Base-by-base conservation (phyloP, 23 red algal genomes). In the Gracilaria vermiculophylla region DNA sequence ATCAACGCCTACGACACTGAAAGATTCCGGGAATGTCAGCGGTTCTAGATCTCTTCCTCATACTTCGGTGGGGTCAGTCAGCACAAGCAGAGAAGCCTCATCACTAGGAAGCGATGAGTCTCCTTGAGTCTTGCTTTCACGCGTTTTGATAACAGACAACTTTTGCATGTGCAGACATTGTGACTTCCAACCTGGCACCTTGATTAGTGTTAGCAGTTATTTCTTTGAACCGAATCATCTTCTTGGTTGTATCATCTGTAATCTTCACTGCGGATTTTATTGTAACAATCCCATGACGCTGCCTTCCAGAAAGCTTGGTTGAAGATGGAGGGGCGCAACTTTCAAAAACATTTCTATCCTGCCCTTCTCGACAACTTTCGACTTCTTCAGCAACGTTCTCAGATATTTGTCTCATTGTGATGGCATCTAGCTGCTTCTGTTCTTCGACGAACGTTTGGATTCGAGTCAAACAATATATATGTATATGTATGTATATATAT, bases 21-120 rank as follows among this genome's bases (percentile, higher is more conserved):
- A 99, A 3, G 97, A 47, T 28, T 91, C 83, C 55, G 95, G 54
- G 45, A 75, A 79, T 21, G 88, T 93, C 23, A 95, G 65, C 10
- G 85, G 54, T 24, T 78, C 85, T 28, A 99, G 82, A 69, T 89
- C 83, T 15, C 97, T 88, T 45, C 81, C 69, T 35, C 79, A 69
- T 19, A 93, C 97, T 84, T 99, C 97, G 48, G 83, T 86, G n/a
- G 93, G 73, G 70, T 93, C 91, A 92, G 95, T 99, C 24, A 99
- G 47, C 70, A 99, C 56, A 0, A 95, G 84, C 32, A 94, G 51
- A 7, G 97, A 92, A 53, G 97, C 97, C 25, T 93, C 97, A 88
- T 99, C 97, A 85, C 93, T 96, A 12, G 95, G 72, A 82, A 95
- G 97, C 3, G 97, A 99, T 13, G 92, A 86, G 75, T 99, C 95